phyloP scores from a whole-genome alignment of 1,284 basidiomycete species.

The Fomitopsis pinicola region DNA sequence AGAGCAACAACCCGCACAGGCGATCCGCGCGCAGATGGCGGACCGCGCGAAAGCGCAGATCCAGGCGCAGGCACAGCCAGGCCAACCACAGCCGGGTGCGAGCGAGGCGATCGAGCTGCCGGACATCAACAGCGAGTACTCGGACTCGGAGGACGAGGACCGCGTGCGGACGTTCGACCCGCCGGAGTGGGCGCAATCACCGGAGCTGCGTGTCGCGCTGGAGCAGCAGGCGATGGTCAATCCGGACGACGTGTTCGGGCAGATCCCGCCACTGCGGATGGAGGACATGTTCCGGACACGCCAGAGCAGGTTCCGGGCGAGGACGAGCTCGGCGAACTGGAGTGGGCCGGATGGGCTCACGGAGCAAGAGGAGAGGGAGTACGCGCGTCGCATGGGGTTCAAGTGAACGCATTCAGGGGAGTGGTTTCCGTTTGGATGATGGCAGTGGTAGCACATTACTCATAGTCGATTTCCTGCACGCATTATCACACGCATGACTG shows the following conservation, averaged over 20 bases:
- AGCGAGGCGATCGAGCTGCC: conserved; percentile 88
- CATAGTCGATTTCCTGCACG: not conserved
- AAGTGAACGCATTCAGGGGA: conserved; percentile 8
- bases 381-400: conserved; percentile 89
- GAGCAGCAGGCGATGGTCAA: conserved; percentile 80
- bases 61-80: conserved; percentile 38
- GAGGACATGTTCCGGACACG: conserved; percentile 76
- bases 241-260: conserved; percentile 90
- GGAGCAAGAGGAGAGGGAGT: conserved; percentile 78
- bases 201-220: conserved; percentile 74
- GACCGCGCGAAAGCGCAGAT: conserved; percentile 63
- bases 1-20: conserved; percentile 41
- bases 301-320: conserved; percentile 77
- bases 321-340: conserved; percentile 95
- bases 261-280: conserved; percentile 81
- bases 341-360: conserved; percentile 82
- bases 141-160: conserved; percentile 89
- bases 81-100: conserved; percentile 38
- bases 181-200: conserved; percentile 88
- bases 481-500: not conserved
- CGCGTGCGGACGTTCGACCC: conserved; percentile 67
- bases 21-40: conserved; percentile 66
- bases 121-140: conserved; percentile 93
- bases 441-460: not conserved
- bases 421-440: no score